phyloP scores from a whole-genome alignment of 1,139 yeast species.

The Candida neerlandica region DNA sequence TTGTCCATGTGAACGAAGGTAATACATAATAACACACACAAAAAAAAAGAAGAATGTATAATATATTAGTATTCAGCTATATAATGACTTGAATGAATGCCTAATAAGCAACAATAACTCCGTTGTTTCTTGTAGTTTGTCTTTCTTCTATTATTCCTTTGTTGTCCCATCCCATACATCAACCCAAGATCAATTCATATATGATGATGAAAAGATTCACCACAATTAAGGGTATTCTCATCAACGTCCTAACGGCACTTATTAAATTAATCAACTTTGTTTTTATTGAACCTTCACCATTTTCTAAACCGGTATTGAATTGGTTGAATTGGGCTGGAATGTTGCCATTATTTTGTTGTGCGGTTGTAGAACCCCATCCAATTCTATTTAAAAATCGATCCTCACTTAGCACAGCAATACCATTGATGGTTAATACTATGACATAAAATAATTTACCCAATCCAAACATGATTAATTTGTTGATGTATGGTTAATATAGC shows the following conservation, averaged over 20 bases:
- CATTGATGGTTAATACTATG: conserved; percentile 42
- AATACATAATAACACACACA: background rate
- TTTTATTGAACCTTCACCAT: conserved; percentile 35
- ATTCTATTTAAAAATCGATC: conserved; percentile 50
- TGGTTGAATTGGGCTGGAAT: conserved; percentile 31
- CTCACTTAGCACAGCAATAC: conserved; percentile 50
- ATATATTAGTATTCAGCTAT: no score
- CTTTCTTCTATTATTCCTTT: background rate
- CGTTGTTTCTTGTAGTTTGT: background rate
- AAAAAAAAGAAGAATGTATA: no score
- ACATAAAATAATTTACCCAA: conserved; percentile 48
- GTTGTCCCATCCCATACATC: conserved; percentile 2
- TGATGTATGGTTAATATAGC: background rate
- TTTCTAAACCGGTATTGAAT: conserved; percentile 26
- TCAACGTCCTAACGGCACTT: conserved; percentile 48
- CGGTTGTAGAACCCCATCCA: conserved; percentile 41
- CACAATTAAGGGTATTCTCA: conserved; percentile 48
- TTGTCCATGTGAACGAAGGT: no score
- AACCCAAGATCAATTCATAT: conserved; percentile 48
- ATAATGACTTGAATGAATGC: no score
- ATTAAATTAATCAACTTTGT: conserved; percentile 44
- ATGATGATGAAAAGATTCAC: conserved; percentile 42
- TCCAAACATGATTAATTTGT: conserved; percentile 39
- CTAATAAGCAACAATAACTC: background rate
- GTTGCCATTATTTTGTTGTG: conserved; percentile 14